Evolutionary conservation across 768 basidiomycete species (phyloP).

Genomic region (Leccinum uliginosum): DNA sequence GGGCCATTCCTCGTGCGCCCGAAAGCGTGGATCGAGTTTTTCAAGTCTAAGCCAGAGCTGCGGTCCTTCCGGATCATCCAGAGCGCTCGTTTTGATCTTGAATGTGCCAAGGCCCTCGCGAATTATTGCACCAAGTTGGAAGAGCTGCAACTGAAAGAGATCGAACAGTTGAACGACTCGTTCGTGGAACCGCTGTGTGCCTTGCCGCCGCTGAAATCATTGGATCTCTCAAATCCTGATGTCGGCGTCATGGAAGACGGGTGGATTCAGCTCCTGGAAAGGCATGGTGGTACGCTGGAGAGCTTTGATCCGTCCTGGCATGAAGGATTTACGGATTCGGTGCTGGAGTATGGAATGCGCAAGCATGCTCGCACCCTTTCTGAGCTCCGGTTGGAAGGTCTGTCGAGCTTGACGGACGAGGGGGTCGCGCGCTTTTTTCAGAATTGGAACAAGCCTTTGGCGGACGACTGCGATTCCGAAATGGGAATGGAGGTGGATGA

Average conservation of each 20-base stretch:
- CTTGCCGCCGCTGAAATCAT: constrained; percentile 38
- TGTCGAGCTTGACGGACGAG: constrained; percentile 62
- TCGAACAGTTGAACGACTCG: constrained; percentile 64
- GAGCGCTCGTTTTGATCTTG: constrained; percentile 78
- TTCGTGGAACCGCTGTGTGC: constrained; percentile 52
- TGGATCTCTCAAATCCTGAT: constrained; percentile 69
- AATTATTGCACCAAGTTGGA: constrained; percentile 46
- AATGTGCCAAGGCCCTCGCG: constrained; percentile 59
- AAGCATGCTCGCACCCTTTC: constrained; percentile 44
- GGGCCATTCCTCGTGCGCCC: constrained; percentile 83
- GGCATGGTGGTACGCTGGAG: constrained; percentile 51
- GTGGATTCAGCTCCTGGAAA: constrained; percentile 49
- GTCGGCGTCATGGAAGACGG: constrained; percentile 52
- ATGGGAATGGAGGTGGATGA: constrained; percentile 20
- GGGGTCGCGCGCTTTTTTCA: constrained; percentile 70
- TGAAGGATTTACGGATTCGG: constrained; percentile 50
- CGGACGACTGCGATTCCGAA: constrained; percentile 6
- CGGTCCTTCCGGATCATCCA: constrained; percentile 77
- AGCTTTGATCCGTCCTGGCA: constrained; percentile 74
- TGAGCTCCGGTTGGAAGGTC: constrained; percentile 49
- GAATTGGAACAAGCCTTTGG: constrained; percentile 38
- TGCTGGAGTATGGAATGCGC: constrained; percentile 58
- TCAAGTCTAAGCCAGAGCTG: constrained; percentile 59
- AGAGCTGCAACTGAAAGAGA: constrained; percentile 75
- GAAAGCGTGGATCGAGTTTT: constrained; percentile 71